These are phyloP conservation scores for Coemansia sp. DNA, from an alignment of 371 early-diverging fungal species.

Conservation along the genomic window DNA sequence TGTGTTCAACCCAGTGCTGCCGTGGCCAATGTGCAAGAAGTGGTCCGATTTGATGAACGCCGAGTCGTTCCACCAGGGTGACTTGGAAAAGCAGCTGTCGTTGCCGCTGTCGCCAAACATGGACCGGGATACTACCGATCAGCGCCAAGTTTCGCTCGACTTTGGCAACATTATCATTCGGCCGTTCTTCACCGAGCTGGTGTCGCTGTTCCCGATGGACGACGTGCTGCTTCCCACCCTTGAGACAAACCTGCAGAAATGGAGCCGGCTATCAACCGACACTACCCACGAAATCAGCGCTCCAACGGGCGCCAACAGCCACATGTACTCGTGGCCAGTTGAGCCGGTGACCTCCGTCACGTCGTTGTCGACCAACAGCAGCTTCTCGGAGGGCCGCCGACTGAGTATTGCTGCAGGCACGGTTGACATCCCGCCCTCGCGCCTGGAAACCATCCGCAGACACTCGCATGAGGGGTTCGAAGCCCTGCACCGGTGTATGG, in stretches of 20 bases:
- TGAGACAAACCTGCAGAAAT: conserved; percentile 34
- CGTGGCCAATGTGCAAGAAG: conserved; percentile 75
- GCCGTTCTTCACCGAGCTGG: conserved; percentile 81
- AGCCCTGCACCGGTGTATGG: conserved; percentile 45
- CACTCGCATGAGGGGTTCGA: conserved; percentile 50
- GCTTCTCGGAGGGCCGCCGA: conserved; percentile 43
- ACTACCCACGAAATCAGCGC: conserved; percentile 33
- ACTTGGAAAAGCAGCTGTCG: conserved; percentile 67
- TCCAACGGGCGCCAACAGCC: conserved; percentile 39
- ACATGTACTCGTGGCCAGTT: conserved; percentile 44
- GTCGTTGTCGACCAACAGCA: conserved; percentile 19
- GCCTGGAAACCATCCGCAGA: conserved; percentile 43
- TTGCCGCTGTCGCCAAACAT: conserved; percentile 85
- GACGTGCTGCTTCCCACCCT: conserved; percentile 30
- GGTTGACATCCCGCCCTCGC: conserved; percentile 42
- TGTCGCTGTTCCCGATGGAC: conserved; percentile 66
- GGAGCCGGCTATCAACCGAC: conserved; percentile 38
- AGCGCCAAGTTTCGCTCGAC: conserved; percentile 72
- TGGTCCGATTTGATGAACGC: conserved; percentile 85
- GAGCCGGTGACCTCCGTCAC: conserved; percentile 15
- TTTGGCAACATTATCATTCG: conserved; percentile 84
- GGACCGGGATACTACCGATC: conserved; percentile 74
- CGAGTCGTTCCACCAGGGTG: conserved; percentile 87
- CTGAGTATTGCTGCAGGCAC: conserved; percentile 50
- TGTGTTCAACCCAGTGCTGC: conserved; percentile 83